Evolutionary conservation across 2,329 filamentous ascomycete genomes (phyloP), one percentile per base, ranked within the genome.

Genomic region (Diaporthe velutina): DNA sequence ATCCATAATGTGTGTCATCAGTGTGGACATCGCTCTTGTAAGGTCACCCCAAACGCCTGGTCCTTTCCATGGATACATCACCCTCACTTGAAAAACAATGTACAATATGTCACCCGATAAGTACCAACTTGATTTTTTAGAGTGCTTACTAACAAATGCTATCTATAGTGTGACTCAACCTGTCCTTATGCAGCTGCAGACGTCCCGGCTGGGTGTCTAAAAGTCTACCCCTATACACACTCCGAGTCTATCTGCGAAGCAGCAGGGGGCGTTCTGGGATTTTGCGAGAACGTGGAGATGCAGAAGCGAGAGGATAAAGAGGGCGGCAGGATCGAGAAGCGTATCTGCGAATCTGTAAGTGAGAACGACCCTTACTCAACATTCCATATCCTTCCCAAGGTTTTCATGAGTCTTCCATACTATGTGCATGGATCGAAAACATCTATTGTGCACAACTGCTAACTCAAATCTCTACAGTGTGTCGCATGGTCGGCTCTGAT

Each of bases 261-360:
- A 3, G 55, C 70, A 9, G 30, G 35, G 5, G 4, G n/a, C 9
- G 25, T 42, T 5, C n/a, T 71, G 3, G 70, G 70, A 4, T 61
- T 4, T 22, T 71, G 70, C 22, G 55, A 45, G 0, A 42, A 22
- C 1, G 42, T 71, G 2, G 55, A 61, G 15, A 71, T 71, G 33
- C 13, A 60, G 19, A 61, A 61, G 22, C n/a, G 30, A 0, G 55
- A 71, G n/a, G n/a, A 33, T 3, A 30, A 61, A n/a, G 42, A 61
- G 0, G 70, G 42, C 9, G 33, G 17, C 4, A 52, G 22, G 42
- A 71, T 71, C 10, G 70, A 61, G 13, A 71, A 71, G 45, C 55
- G 55, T 15, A 33, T 71, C 5, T 71, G 70, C 33, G 70, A 71
- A 12, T 19, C 64, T 54, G 64, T 68, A 45, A 68, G 64, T 68